Evolutionary conservation across 78 protist species (phyloP), one percentile per base, ranked within the genome.

Genomic region (Cavenderia fasciculata): DNA sequence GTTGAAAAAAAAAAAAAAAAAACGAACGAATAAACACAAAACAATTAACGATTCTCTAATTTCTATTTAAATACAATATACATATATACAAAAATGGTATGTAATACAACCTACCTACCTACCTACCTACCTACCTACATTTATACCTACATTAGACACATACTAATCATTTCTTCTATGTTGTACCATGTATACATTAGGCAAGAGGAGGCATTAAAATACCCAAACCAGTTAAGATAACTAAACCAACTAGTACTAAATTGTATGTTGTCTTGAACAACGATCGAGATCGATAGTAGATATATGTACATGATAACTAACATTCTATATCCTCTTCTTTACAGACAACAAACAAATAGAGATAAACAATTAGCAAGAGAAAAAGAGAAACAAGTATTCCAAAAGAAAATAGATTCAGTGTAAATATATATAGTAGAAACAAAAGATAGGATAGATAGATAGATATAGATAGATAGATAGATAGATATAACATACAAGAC

Each of bases 311-410:
- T 29, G 38, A 16, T 0, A 40, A 3, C 12, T 19, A 6, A 18
- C 12, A 14, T 7, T 12, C 40, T 29, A 0, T 23, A 33, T 66
- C 18, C 34, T 23, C 34, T 41, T 41, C 1, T 44, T 8, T 34
- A 49, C 21, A 78, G 88, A 54, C 71, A 82, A 34, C 34, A 66
- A 40, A 29, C 89, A 40, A 82, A 82, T 56, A 82, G 69, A 68
- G 51, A 82, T 23, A 82, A 68, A 82, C 89, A 82, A 82, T 31
- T 56, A 66, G 65, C 65, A 34, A 82, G 89, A 82, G 36, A 65
- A 23, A 56, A 54, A 47, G 10, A 82, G 56, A 59, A 68, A 82
- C 78, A 41, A 27, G 89, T 68, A 29, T 62, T 51, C 33, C 65
- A 31, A 38, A 82, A 82, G 61, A 68, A 65, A 82, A 56, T 82